Percentiles rank a stretch among this genome's conserved stretches.
phyloP scores from a whole-genome alignment of 805 yeast species.

The Candida gorgasii region DNA sequence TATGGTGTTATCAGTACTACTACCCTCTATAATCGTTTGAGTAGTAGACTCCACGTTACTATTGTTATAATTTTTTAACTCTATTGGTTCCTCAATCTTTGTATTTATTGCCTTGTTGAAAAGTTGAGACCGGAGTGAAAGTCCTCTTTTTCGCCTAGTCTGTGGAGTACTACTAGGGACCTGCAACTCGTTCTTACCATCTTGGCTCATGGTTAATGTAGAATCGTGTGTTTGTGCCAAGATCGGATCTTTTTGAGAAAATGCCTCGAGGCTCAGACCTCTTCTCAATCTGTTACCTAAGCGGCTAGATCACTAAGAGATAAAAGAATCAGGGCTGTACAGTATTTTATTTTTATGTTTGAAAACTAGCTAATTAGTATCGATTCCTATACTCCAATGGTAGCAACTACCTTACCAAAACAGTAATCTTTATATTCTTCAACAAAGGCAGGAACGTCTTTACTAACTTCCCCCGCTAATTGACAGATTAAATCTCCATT shows the following conservation, averaged over 20 bases:
- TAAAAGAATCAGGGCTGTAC: too few species aligned
- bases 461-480: conserved; percentile 32
- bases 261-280: background rate
- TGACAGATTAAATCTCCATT: conserved; percentile 39
- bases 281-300: too few species aligned
- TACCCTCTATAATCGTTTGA: conserved; percentile 15
- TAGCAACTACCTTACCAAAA: conserved; percentile 40
- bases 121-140: conserved; percentile 65
- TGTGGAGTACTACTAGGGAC: conserved; percentile 12
- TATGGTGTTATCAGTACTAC: background rate
- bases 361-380: too few species aligned
- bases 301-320: background rate
- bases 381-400: conserved; percentile 25
- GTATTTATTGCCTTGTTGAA: conserved; percentile 44
- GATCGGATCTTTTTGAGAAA: background rate
- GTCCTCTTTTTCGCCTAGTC: conserved; percentile 57
- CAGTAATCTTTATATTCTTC: conserved; percentile 44
- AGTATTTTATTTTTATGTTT: too few species aligned
- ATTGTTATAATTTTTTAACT: conserved; percentile 10
- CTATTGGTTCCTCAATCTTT: conserved; percentile 9
- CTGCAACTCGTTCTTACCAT: background rate
- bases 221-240: conserved; percentile 1
- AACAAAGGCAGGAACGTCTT: conserved; percentile 33
- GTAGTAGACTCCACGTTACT: conserved; percentile 13
- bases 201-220: conserved; percentile 2